phyloP scores from a whole-genome alignment of 345 rosid genomes.

The Euphorbia peplus region DNA sequence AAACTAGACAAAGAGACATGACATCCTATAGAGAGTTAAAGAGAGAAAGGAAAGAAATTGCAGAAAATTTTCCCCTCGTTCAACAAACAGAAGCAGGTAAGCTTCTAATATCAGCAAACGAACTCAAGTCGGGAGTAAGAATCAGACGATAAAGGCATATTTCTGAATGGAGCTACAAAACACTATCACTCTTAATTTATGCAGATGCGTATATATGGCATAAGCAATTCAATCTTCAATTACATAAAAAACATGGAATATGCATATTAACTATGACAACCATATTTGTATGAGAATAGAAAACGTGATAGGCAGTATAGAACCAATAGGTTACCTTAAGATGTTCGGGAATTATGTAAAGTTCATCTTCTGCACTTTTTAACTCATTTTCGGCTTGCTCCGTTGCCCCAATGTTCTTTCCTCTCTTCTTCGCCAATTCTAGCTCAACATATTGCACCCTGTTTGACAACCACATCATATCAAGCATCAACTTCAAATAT shows the following conservation, averaged over 20 bases:
- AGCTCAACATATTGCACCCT: slow-evolving; percentile 87
- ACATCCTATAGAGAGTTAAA: neutral
- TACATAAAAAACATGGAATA: neutral
- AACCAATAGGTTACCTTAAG: slow-evolving; percentile 57
- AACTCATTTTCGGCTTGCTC: slow-evolving; percentile 66
- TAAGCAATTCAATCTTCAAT: too few relatives aligned
- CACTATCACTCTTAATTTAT: neutral
- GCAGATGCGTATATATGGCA: too few relatives aligned
- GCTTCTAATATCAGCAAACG: neutral
- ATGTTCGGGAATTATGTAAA: slow-evolving; percentile 89
- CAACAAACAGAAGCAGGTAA: neutral
- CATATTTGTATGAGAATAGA: neutral
- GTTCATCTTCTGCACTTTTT: slow-evolving; percentile 79
- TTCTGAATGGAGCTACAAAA: neutral
- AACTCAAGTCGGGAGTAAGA: neutral
- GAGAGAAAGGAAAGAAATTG: neutral
- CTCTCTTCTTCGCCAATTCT: slow-evolving; percentile 87
- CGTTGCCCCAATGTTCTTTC: slow-evolving; percentile 46
- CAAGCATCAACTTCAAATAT: neutral
- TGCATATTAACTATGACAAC: neutral
- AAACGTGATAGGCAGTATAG: neutral
- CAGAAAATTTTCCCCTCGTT: neutral
- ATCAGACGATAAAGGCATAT: neutral
- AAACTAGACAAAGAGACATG: neutral
- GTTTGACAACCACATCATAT: slow-evolving; percentile 8